phyloP scores from a whole-genome alignment of 208 protist species.

The Leishmania lainsoni region DNA sequence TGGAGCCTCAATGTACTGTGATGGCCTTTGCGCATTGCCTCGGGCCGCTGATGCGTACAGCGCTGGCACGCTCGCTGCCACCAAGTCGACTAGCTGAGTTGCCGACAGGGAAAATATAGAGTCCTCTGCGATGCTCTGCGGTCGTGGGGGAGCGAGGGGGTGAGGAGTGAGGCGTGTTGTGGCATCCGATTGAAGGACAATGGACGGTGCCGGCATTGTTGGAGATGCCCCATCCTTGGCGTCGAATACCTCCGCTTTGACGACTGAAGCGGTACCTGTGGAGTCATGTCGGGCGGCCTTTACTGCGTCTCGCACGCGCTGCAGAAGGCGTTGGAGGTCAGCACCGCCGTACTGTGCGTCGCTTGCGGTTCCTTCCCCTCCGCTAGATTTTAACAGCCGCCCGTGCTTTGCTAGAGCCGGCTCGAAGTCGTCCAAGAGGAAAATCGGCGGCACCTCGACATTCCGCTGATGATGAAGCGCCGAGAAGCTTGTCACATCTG shows the following conservation, averaged over 20 bases:
- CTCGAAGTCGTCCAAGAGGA: slow-evolving; percentile 7
- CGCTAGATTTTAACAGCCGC: not conserved
- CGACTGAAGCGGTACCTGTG: not conserved
- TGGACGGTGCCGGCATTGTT: slow-evolving; percentile 1
- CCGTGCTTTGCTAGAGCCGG: not conserved
- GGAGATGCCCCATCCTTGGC: not conserved
- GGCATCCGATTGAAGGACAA: not conserved
- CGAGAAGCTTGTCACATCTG: not conserved
- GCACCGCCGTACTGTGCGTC: too few relatives aligned
- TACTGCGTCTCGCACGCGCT: not conserved
- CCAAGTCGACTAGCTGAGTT: slow-evolving; percentile 43
- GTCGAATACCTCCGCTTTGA: not conserved
- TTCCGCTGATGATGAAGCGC: slow-evolving; percentile 6
- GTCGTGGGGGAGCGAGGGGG: slow-evolving; percentile 41
- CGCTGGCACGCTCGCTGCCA: slow-evolving; percentile 34
- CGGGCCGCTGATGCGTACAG: slow-evolving; percentile 9
- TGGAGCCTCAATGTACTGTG: not conserved
- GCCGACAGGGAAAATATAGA: slow-evolving; percentile 66
- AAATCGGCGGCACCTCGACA: slow-evolving; percentile 25
- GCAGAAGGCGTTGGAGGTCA: not conserved
- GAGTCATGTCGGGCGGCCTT: not conserved
- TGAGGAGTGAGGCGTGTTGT: slow-evolving; percentile 18
- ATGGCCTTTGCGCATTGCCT: not conserved
- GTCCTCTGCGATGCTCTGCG: slow-evolving; percentile 56
- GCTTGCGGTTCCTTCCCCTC: not conserved